Evolutionary conservation across 148 eudicot species (phyloP).

Genomic region (Drosera capensis): DNA sequence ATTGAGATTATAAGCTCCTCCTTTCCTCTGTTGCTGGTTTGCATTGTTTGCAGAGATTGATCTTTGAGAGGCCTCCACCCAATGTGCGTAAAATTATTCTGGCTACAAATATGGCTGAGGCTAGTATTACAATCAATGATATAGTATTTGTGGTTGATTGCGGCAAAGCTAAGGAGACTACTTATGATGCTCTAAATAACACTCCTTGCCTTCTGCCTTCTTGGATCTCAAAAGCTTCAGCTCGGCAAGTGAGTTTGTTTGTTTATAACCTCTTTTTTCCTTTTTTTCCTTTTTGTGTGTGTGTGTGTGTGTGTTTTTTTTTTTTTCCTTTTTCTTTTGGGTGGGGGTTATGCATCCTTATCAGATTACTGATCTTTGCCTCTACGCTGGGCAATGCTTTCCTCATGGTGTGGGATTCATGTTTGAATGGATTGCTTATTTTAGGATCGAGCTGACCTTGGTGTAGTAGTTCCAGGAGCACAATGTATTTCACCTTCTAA

Average conservation of each 20-base stretch:
- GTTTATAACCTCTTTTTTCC: not conserved
- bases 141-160: conserved; percentile 94
- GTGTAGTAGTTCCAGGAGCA: not conserved
- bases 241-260: conserved; percentile 73
- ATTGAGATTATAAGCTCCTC: conserved; percentile 6
- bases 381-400: too few species aligned
- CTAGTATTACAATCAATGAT: conserved; percentile 94
- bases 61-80: conserved; percentile 79
- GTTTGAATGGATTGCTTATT: too few species aligned
- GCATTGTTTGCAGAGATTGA: conserved; percentile 48
- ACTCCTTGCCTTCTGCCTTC: conserved; percentile 93
- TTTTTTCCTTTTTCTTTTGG: too few species aligned
- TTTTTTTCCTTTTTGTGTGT: not conserved
- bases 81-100: conserved; percentile 69
- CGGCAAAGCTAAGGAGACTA: conserved; percentile 95
- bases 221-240: conserved; percentile 95
- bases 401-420: too few species aligned
- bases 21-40: not conserved
- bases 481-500: not conserved
- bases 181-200: conserved; percentile 94
- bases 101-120: conserved; percentile 97
- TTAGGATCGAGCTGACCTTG: too few species aligned
- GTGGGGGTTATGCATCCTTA: too few species aligned
- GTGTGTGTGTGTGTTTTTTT: not conserved
- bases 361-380: too few species aligned